A percentile compares a stretch with the other conserved stretches of the same genome.
phyloP scores from a whole-genome alignment of 2,329 filamentous ascomycete species.

The Fusarium siculi region DNA sequence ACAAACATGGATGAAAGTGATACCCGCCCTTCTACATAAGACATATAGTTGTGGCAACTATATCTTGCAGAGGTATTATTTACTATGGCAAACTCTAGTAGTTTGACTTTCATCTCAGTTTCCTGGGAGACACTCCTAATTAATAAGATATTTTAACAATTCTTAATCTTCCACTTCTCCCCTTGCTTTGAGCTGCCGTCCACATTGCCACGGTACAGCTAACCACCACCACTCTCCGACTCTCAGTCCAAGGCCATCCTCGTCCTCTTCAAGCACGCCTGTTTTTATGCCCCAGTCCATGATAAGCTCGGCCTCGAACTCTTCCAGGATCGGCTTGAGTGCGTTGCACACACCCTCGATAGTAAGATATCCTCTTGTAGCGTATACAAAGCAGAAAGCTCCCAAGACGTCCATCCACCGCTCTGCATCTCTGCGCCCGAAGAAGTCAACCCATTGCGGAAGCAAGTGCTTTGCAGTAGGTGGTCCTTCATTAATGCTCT shows the following conservation, averaged over 20 bases:
- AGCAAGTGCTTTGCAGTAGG: slow-evolving; percentile 60
- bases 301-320: slow-evolving; percentile 70
- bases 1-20: no score
- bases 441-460: slow-evolving; percentile 79
- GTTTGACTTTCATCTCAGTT: no score
- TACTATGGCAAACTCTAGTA: no score
- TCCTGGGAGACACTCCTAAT: no score
- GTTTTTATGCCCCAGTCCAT: slow-evolving; percentile 67
- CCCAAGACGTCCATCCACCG: slow-evolving; percentile 74
- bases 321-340: slow-evolving; percentile 68
- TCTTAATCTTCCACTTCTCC: no score
- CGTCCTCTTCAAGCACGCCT: slow-evolving; percentile 60
- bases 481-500: slow-evolving; percentile 51
- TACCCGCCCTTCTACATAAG: no score
- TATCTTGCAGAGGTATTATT: no score
- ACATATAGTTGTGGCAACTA: no score
- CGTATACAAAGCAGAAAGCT: slow-evolving; percentile 70
- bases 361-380: slow-evolving; percentile 69
- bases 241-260: slow-evolving; percentile 54
- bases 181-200: slow-evolving; percentile 4
- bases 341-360: slow-evolving; percentile 63
- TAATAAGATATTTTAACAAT: no score
- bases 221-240: slow-evolving; percentile 77
- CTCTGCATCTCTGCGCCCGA: slow-evolving; percentile 65
- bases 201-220: slow-evolving; percentile 53